Percentiles rank a stretch among this genome's conserved stretches.
These are phyloP conservation scores for Austroboletus novae-zelandiae DNA, from an alignment of 1,284 basidiomycete genomes.

Conservation along the genomic window DNA sequence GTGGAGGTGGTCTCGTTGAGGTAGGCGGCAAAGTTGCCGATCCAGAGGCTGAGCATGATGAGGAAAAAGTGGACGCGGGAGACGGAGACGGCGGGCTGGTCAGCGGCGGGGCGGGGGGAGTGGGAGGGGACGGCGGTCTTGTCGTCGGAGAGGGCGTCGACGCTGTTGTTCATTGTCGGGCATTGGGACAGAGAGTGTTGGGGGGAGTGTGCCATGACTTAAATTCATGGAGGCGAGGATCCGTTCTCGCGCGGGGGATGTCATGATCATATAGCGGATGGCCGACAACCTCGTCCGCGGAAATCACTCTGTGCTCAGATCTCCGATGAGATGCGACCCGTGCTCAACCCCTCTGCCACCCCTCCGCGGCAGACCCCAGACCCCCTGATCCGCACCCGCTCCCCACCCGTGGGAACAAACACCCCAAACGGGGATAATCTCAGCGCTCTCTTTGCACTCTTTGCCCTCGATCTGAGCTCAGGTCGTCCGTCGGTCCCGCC, in stretches of 20 bases:
- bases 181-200: constrained; percentile 31
- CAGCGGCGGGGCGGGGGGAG: constrained; percentile 1
- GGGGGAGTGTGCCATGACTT: constrained; percentile 28
- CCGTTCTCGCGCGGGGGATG: constrained; percentile 33
- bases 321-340: constrained; percentile 20
- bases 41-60: constrained; percentile 34
- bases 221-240: constrained; percentile 18
- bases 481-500: too few species aligned
- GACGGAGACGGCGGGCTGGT: constrained; percentile 25
- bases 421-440: too few species aligned
- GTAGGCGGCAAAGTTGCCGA: constrained; percentile 36
- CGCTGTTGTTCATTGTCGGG: constrained; percentile 31
- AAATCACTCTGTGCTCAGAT: constrained; percentile 30
- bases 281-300: too few species aligned
- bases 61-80: constrained; percentile 31
- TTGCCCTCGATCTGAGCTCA: too few species aligned
- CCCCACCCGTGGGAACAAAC: too few species aligned
- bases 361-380: constrained; percentile 5
- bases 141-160: constrained; percentile 22
- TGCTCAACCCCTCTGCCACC: not conserved
- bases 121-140: constrained; percentile 16
- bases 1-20: constrained; percentile 35
- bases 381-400: too few species aligned
- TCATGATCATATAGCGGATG: too few species aligned
- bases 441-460: too few species aligned